These are phyloP conservation scores for Grigorovia transvaalensis DNA, from an alignment of 805 yeast species.

Conservation along the genomic window DNA sequence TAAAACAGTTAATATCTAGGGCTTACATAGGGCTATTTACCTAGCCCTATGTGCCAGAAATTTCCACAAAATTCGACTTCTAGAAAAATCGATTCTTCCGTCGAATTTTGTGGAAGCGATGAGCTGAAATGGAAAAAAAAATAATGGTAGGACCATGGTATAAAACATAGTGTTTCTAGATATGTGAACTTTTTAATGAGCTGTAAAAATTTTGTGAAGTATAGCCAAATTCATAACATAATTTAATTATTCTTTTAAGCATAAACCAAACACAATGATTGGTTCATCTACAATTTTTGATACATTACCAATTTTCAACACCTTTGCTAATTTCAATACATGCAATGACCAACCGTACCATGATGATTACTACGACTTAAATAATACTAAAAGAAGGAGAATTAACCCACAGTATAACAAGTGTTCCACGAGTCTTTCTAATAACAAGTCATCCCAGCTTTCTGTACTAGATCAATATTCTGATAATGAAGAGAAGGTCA, in stretches of 20 bases:
- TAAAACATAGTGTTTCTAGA: background rate
- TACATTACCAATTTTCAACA: conserved; percentile 3
- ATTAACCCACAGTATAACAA: background rate
- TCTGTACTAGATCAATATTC: background rate
- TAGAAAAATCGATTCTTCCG: background rate
- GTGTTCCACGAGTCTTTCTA: background rate
- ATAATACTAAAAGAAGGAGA: conserved; percentile 2
- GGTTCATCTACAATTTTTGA: background rate
- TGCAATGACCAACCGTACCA: background rate
- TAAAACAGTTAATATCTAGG: too few species aligned
- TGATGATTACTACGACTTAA: background rate
- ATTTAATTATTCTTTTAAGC: too few species aligned
- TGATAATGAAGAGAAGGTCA: conserved; percentile 24
- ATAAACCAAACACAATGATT: background rate
- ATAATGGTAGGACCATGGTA: background rate
- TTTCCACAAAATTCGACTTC: background rate
- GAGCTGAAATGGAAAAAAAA: background rate
- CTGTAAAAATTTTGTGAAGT: too few species aligned
- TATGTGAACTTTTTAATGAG: too few species aligned
- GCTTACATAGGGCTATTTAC: too few species aligned
- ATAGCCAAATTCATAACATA: too few species aligned
- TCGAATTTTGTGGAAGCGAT: background rate
- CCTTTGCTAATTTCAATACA: background rate
- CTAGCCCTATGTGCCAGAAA: background rate
- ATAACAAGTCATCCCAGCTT: background rate